Evolutionary conservation across 306 rosid species (phyloP).

Genomic region (Vigna reflexopilosa): DNA sequence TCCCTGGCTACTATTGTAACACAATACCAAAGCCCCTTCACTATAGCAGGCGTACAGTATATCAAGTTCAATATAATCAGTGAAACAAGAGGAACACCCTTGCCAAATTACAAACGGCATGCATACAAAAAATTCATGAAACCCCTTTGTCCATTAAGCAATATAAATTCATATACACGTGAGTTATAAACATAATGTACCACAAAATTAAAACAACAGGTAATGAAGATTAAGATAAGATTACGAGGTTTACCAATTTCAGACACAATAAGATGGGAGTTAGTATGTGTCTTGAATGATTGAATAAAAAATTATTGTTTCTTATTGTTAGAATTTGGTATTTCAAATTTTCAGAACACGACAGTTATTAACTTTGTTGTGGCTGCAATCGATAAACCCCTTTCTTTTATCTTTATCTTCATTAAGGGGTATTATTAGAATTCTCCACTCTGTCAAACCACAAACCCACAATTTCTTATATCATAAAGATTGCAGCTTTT

Average conservation of each 20-base stretch:
- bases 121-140: slow-evolving; percentile 11
- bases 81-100: background rate
- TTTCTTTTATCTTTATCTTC: too few relatives aligned
- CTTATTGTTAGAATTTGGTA: too few relatives aligned
- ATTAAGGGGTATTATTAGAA: background rate
- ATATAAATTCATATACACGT: background rate
- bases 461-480: slow-evolving; percentile 37
- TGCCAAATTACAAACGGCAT: slow-evolving; percentile 13
- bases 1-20: too few relatives aligned
- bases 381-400: too few relatives aligned
- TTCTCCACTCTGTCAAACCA: slow-evolving; percentile 6
- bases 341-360: too few relatives aligned
- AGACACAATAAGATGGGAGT: too few relatives aligned
- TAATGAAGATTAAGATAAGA: too few relatives aligned
- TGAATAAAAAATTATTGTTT: too few relatives aligned
- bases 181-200: background rate
- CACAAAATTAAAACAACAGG: slow-evolving; percentile 22
- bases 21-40: slow-evolving; percentile 1
- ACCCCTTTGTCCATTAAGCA: slow-evolving; percentile 27
- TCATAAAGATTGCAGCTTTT: slow-evolving; percentile 22
- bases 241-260: too few relatives aligned
- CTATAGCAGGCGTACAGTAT: background rate
- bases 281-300: too few relatives aligned
- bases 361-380: too few relatives aligned
- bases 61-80: background rate